Percentiles rank a stretch among this genome's conserved stretches.
Conservation (phyloP, 768 basidiomycete genomes). For the Tubosaeta sp. region DNA sequence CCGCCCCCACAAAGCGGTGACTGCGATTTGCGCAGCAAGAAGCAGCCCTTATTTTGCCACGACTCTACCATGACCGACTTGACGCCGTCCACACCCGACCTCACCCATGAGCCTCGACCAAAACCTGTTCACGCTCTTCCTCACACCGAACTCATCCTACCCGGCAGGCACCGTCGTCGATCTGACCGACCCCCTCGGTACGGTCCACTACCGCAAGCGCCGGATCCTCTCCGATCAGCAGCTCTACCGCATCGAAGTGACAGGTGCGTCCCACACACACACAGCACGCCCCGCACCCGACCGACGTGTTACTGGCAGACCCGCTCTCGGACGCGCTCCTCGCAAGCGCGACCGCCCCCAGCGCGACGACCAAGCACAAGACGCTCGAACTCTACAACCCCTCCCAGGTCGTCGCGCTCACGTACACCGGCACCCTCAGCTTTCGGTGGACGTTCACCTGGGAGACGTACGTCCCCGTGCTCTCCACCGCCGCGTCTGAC, state of each 20-base stretch:
- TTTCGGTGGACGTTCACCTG: conserved; percentile 80
- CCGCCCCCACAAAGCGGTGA: background rate
- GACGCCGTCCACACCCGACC: background rate
- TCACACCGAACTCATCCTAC: conserved; percentile 56
- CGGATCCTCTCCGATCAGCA: conserved; percentile 41
- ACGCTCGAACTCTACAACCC: conserved; percentile 75
- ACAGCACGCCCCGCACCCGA: conserved; percentile 13
- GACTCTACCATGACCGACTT: background rate
- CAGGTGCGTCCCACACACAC: conserved; percentile 42
- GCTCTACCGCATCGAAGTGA: conserved; percentile 61
- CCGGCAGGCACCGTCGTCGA: conserved; percentile 52
- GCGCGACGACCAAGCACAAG: conserved; percentile 66
- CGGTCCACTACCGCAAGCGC: conserved; percentile 68
- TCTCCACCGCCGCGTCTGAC: background rate
- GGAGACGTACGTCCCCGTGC: conserved; percentile 60
- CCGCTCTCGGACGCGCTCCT: conserved; percentile 70
- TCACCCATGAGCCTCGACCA: conserved; percentile 72
- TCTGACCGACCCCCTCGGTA: conserved; percentile 61
- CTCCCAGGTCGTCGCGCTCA: conserved; percentile 62
- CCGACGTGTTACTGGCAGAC: conserved; percentile 42
- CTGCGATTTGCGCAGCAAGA: conserved; percentile 1
- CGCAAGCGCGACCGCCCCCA: conserved; percentile 60
- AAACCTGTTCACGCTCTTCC: conserved; percentile 76
- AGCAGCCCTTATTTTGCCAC: background rate
- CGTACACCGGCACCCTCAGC: conserved; percentile 64